Base-by-base conservation (phyloP, 179 eudicot species). In the Nepenthes alata region DNA sequence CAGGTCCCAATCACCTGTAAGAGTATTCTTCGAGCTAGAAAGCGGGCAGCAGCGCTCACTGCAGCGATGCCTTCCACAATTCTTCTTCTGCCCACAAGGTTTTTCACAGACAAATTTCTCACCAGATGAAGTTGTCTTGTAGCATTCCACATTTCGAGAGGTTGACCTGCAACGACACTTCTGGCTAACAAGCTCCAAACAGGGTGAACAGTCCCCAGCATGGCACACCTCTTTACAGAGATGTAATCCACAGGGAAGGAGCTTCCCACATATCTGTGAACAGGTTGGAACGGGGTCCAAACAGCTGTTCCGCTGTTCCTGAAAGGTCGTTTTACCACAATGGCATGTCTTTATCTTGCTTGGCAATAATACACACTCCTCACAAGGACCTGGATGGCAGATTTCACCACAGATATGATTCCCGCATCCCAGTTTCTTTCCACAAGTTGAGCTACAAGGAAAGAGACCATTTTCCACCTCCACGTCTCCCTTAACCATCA, bases 51-150 rank as follows among this genome's bases (percentile, higher is more conserved):
- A 93, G 41, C 88, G 81, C 72, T 93, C 98, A 79, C 88, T 93
- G 75, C 98, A 93, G 37, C 98, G 83, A 63, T 93, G 98, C 78
- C 98, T 83, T 67, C 98, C 98, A 67, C 98, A 93, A 62, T 62
- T 87, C 84, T 87, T 93, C 78, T 93, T 89, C 70, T 67, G 79
- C 58, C 90, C 96, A 75, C 98, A 93, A 35, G 93, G 80, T 58
- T 80, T 85, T 52, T 87, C 98, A 71, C 98, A 93, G 9, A 77
- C 79, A 69, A 85, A 89, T 36, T 47, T 73, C 59, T 79, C 95
- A 67, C 44, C 72, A 4, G 64, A 72, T 35, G 57, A 64, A 55
- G 69, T 59, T 44, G 93, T 80, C 74, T 66, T 86, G 75, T 71
- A 81, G 81, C 98, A 93, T 67, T 86, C 88, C 25, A 79, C 84